These are phyloP conservation scores for Ophiocytium majus DNA, from an alignment of 352 stramenopile species.

Conservation along the genomic window DNA sequence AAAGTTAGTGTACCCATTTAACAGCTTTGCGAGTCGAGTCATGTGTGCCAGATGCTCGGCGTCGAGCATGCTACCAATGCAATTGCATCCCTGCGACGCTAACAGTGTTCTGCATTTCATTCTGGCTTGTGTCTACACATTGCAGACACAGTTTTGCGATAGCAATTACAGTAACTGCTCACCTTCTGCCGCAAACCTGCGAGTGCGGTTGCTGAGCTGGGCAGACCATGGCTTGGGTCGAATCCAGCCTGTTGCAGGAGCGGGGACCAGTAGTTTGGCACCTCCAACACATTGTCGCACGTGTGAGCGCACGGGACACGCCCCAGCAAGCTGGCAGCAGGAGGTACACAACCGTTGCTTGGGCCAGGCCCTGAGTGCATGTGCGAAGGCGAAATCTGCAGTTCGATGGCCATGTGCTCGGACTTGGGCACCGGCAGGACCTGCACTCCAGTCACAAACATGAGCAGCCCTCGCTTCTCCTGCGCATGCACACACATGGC, in stretches of 20 bases:
- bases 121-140: background rate
- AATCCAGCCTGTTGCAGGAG: conserved; percentile 23
- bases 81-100: background rate
- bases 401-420: conserved; percentile 58
- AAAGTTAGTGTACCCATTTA: background rate
- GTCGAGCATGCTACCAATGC: background rate
- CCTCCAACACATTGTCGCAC: conserved; percentile 59
- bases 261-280: conserved; percentile 59
- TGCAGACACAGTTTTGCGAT: background rate
- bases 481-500: too few relatives aligned
- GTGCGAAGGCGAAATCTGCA: conserved; percentile 31
- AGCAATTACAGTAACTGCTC: background rate
- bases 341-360: background rate
- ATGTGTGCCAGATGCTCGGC: background rate
- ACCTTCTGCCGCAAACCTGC: background rate
- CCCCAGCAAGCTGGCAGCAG: conserved; percentile 41
- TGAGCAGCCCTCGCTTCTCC: conserved; percentile 50
- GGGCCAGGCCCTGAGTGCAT: background rate
- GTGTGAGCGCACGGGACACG: conserved; percentile 57
- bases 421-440: conserved; percentile 40
- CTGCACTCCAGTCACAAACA: conserved; percentile 57
- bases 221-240: background rate
- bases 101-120: background rate
- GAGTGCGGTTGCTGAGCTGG: background rate
- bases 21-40: too few relatives aligned